Conservation (phyloP, 2,329 filamentous ascomycete genomes). For the Tolypocladium cylindrosporum region DNA sequence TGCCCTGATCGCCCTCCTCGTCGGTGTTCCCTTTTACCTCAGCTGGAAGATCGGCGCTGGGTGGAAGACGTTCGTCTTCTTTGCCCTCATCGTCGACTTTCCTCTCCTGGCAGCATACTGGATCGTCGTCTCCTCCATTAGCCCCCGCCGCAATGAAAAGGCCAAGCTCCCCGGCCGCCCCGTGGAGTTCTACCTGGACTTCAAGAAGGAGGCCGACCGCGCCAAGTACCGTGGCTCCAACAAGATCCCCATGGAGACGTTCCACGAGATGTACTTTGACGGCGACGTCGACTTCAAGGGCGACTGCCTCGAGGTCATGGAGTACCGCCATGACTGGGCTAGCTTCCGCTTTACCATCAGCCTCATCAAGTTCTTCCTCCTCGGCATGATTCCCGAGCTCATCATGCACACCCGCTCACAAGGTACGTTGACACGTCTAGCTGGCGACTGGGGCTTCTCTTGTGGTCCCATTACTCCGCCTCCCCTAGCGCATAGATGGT, state of each 20-base stretch:
- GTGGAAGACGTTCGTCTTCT: constrained; percentile 83
- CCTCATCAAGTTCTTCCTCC: constrained; percentile 81
- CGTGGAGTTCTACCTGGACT: constrained; percentile 82
- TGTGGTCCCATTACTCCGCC: not conserved
- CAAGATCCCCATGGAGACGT: constrained; percentile 85
- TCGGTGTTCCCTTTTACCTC: constrained; percentile 66
- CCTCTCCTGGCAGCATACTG: constrained; percentile 79
- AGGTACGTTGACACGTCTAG: constrained; percentile 27
- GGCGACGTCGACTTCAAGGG: constrained; percentile 93
- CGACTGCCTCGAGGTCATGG: constrained; percentile 77
- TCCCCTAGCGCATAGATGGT: not conserved
- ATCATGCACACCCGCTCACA: constrained; percentile 89
- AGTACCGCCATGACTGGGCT: constrained; percentile 96
- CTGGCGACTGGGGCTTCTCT: not conserved
- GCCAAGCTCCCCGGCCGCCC: constrained; percentile 75
- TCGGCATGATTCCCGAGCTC: constrained; percentile 79
- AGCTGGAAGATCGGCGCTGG: constrained; percentile 79
- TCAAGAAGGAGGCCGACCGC: constrained; percentile 55
- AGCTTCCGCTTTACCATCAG: constrained; percentile 83
- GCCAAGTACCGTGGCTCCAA: constrained; percentile 64
- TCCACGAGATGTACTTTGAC: constrained; percentile 97
- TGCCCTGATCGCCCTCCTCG: constrained; percentile 60
- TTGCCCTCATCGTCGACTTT: constrained; percentile 65
- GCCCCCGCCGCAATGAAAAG: constrained; percentile 88
- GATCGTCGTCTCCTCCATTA: constrained; percentile 69